These are phyloP conservation scores for Rugosomyces carneus DNA, from an alignment of 1,284 basidiomycete species.

Conservation along the genomic window DNA sequence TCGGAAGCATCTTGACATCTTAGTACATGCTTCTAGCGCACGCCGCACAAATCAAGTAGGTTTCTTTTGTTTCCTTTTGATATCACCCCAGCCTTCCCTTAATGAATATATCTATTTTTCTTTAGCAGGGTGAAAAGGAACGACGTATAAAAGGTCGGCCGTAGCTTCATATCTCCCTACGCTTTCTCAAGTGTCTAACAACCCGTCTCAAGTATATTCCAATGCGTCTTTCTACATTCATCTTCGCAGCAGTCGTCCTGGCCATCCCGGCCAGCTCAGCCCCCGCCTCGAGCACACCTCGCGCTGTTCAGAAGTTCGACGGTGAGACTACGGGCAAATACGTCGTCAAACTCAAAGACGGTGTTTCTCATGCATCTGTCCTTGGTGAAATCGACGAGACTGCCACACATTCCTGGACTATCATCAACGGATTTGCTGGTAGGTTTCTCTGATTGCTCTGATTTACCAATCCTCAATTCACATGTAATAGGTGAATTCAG, in stretches of 20 bases:
- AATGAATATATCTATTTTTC: too few species aligned
- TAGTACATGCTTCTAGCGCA: too few species aligned
- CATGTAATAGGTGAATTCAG: constrained; percentile 32
- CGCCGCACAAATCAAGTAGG: too few species aligned
- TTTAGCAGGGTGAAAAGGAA: too few species aligned
- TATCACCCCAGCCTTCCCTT: too few species aligned
- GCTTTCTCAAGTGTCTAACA: constrained; percentile 6
- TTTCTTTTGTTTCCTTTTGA: too few species aligned
- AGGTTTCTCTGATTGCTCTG: neutral
- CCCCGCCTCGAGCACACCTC: neutral
- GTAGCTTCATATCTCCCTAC: neutral
- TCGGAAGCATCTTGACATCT: too few species aligned
- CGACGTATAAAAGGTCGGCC: constrained; percentile 3
- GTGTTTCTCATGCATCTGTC: neutral
- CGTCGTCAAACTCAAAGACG: constrained; percentile 3
- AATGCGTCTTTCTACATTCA: constrained; percentile 13
- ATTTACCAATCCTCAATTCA: neutral
- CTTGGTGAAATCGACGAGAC: neutral
- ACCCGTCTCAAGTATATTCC: neutral
- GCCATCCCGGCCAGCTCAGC: neutral
- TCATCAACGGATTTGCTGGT: constrained; percentile 8
- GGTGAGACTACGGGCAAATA: constrained; percentile 1
- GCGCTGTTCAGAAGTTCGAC: neutral
- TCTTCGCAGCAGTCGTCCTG: constrained; percentile 12
- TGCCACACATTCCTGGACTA: constrained; percentile 1